Percentiles rank a stretch among this genome's conserved stretches.
phyloP scores from a whole-genome alignment of 371 early-diverging fungal genomes.

The Syncephalastrum racemosum region DNA sequence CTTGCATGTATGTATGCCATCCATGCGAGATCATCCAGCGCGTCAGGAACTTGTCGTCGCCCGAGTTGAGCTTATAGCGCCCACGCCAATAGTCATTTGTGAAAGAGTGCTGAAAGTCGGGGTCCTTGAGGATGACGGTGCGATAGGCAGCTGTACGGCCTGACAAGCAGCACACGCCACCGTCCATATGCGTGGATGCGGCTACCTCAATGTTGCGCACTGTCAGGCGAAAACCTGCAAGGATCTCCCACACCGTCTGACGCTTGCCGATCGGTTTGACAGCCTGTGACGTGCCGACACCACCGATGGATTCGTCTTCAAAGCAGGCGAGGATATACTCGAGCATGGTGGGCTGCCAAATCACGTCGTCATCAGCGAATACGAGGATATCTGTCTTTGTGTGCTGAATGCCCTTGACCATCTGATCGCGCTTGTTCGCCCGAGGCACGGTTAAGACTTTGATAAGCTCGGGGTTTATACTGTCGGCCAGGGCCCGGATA shows the following conservation, averaged over 20 bases:
- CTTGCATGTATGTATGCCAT: constrained; percentile 73
- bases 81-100: constrained; percentile 73
- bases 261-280: constrained; percentile 55
- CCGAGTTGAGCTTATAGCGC: constrained; percentile 73
- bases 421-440: constrained; percentile 71
- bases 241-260: constrained; percentile 72
- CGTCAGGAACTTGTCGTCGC: constrained; percentile 78
- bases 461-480: constrained; percentile 45
- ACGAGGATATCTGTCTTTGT: constrained; percentile 68
- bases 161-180: constrained; percentile 75
- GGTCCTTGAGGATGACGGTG: constrained; percentile 71
- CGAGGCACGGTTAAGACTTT: constrained; percentile 53
- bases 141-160: constrained; percentile 82
- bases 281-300: constrained; percentile 72
- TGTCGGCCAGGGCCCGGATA: constrained; percentile 46
- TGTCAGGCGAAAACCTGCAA: constrained; percentile 71
- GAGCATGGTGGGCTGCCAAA: constrained; percentile 66
- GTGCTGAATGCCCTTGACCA: constrained; percentile 70
- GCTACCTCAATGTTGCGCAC: constrained; percentile 78
- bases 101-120: constrained; percentile 68
- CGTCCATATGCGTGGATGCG: constrained; percentile 76
- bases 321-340: constrained; percentile 73
- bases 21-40: constrained; percentile 76
- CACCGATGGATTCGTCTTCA: constrained; percentile 73
- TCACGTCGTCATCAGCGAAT: constrained; percentile 76